Percentiles rank a stretch among this genome's conserved stretches.
Conservation (phyloP, 2,329 filamentous ascomycete genomes). For the Claviceps purpurea region DNA sequence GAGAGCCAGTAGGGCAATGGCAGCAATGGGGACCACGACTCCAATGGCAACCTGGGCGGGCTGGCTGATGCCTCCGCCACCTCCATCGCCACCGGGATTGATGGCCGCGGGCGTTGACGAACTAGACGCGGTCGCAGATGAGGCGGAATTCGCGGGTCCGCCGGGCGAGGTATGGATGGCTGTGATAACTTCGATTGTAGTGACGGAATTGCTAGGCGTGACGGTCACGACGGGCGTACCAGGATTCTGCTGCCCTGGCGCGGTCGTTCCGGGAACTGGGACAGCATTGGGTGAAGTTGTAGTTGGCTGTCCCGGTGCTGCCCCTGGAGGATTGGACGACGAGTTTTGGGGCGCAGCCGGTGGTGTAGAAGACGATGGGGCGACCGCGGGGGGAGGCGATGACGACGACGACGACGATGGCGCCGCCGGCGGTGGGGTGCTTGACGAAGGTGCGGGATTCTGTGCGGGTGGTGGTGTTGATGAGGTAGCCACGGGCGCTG, state of each 20-base stretch:
- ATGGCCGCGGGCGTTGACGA: conserved; percentile 17
- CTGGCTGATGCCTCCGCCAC: conserved; percentile 38
- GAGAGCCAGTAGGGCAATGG: conserved; percentile 67
- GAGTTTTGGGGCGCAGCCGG: neutral
- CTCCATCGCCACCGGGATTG: conserved; percentile 13
- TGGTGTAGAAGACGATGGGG: neutral
- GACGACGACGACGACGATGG: neutral
- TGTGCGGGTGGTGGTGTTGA: neutral
- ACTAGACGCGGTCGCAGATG: conserved; percentile 6
- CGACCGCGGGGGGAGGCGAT: neutral
- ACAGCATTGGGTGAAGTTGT: conserved; percentile 4
- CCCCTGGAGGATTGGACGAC: neutral
- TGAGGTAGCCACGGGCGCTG: neutral
- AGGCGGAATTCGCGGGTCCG: conserved; percentile 5
- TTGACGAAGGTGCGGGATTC: neutral
- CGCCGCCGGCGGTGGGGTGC: neutral
- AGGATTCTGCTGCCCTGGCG: conserved; percentile 6
- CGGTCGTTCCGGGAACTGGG: conserved; percentile 3
- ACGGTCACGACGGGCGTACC: conserved; percentile 14
- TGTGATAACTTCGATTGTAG: conserved; percentile 14
- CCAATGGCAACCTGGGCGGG: conserved; percentile 76
- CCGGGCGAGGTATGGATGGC: conserved; percentile 10
- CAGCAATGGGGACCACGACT: conserved; percentile 85
- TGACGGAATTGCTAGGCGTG: conserved; percentile 9
- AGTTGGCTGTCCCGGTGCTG: conserved; percentile 4